These are phyloP conservation scores for Penicillium fimorum DNA, from an alignment of 495 filamentous ascomycete genomes.

Conservation along the genomic window DNA sequence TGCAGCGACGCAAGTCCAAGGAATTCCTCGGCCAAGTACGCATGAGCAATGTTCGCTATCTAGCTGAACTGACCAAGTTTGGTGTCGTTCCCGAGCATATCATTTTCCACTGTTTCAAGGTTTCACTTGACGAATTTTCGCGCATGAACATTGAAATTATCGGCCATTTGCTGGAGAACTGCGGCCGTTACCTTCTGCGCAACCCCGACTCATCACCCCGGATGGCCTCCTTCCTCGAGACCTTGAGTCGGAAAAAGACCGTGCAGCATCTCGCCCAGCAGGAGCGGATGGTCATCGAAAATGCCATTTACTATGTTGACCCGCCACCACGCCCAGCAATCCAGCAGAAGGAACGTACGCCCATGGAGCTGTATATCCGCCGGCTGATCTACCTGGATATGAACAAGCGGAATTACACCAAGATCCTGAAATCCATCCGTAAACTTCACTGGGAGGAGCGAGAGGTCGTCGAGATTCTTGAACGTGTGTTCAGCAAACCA, in stretches of 20 bases:
- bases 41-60: conserved; percentile 91
- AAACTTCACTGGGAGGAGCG: conserved; percentile 96
- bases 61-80: conserved; percentile 97
- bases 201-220: conserved; percentile 91
- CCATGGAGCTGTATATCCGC: conserved; percentile 87
- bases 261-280: conserved; percentile 93
- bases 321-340: conserved; percentile 92
- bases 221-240: conserved; percentile 93
- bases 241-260: conserved; percentile 90
- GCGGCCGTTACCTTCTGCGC: conserved; percentile 88
- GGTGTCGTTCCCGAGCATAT: conserved; percentile 97
- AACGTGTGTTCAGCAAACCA: conserved; percentile 92
- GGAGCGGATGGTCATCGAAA: conserved; percentile 97
- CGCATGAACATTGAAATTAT: conserved; percentile 99
- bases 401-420: conserved; percentile 90
- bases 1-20: conserved; percentile 97
- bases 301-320: conserved; percentile 97
- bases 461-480: conserved; percentile 79
- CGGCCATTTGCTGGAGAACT: conserved; percentile 95
- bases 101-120: conserved; percentile 97
- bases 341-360: conserved; percentile 91
- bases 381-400: conserved; percentile 90
- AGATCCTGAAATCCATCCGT: conserved; percentile 86
- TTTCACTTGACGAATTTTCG: conserved; percentile 96
- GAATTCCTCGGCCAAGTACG: conserved; percentile 94